Percentiles rank a stretch among this genome's conserved stretches.
phyloP scores from a whole-genome alignment of 108 stramenopile genomes.

The Fragilariopsis cylindrus region DNA sequence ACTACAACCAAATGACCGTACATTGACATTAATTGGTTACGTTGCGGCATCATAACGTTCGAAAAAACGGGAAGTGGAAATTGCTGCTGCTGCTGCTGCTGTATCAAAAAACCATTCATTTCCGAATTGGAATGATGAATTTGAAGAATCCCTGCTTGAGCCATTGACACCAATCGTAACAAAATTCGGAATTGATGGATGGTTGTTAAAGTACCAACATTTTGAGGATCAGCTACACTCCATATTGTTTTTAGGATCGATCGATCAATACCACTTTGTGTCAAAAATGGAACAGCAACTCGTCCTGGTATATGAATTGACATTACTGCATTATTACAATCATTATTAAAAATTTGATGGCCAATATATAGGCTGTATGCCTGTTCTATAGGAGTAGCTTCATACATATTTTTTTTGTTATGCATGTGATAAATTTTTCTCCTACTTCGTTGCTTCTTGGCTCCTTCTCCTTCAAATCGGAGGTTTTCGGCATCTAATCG shows the following conservation, averaged over 20 bases:
- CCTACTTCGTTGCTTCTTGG: too few relatives aligned
- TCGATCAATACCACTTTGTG: constrained; percentile 53
- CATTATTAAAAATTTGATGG: constrained; percentile 43
- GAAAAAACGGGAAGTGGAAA: constrained; percentile 28
- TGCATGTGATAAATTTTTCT: too few relatives aligned
- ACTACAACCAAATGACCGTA: constrained; percentile 23
- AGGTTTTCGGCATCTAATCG: too few relatives aligned
- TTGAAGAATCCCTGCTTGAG: constrained; percentile 48
- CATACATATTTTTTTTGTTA: constrained; percentile 9
- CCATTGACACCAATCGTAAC: constrained; percentile 63
- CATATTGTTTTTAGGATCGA: constrained; percentile 48
- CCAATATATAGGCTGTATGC: constrained; percentile 54
- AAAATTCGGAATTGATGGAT: constrained; percentile 51
- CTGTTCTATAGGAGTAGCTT: constrained; percentile 62
- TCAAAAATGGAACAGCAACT: constrained; percentile 66
- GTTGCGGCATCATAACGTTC: constrained; percentile 21
- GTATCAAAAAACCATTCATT: too few relatives aligned
- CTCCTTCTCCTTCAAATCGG: too few relatives aligned
- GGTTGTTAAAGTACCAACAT: constrained; percentile 41
- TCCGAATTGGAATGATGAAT: neutral
- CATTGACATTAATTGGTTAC: constrained; percentile 14
- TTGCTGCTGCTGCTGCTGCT: neutral
- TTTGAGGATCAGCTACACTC: constrained; percentile 59
- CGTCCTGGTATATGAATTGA: constrained; percentile 51
- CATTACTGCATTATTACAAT: neutral